Evolutionary conservation across 1,139 yeast genomes (phyloP).

Genomic region (Torulaspora pretoriensis): DNA sequence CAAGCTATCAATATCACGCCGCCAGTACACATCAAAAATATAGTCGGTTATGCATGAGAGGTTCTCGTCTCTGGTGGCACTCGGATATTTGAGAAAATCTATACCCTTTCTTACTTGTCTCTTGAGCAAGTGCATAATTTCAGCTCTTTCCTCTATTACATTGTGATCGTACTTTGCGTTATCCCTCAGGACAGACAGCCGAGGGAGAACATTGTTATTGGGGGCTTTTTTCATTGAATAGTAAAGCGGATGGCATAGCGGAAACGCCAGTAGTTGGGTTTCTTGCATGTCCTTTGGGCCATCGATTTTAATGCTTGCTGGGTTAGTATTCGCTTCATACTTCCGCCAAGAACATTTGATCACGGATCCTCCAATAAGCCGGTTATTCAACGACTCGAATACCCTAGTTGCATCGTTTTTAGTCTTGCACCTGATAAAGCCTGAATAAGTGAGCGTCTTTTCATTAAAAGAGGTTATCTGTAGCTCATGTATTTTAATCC

Average conservation of each 20-base stretch:
- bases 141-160: conserved; percentile 7
- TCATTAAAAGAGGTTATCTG: conserved; percentile 20
- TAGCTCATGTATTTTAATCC: conserved; percentile 20
- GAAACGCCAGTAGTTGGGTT: conserved; percentile 2
- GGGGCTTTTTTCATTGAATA: conserved; percentile 4
- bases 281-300: conserved; percentile 4
- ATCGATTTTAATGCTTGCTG: neutral
- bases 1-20: conserved; percentile 28
- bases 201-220: neutral
- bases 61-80: conserved; percentile 35
- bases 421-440: conserved; percentile 26
- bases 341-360: conserved; percentile 27
- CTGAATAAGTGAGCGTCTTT: conserved; percentile 24
- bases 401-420: conserved; percentile 25
- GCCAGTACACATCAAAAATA: conserved; percentile 38
- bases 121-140: conserved; percentile 26
- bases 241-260: conserved; percentile 3
- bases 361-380: conserved; percentile 31
- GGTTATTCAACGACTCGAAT: conserved; percentile 24
- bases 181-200: neutral
- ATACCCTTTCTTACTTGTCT: conserved; percentile 32
- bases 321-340: conserved; percentile 2
- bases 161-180: neutral
- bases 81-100: conserved; percentile 35
- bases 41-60: conserved; percentile 34